Percentiles rank a stretch among this genome's conserved stretches.
These are phyloP conservation scores for Fusarium incarnatum DNA, from an alignment of 2,329 filamentous ascomycete species.

Conservation along the genomic window DNA sequence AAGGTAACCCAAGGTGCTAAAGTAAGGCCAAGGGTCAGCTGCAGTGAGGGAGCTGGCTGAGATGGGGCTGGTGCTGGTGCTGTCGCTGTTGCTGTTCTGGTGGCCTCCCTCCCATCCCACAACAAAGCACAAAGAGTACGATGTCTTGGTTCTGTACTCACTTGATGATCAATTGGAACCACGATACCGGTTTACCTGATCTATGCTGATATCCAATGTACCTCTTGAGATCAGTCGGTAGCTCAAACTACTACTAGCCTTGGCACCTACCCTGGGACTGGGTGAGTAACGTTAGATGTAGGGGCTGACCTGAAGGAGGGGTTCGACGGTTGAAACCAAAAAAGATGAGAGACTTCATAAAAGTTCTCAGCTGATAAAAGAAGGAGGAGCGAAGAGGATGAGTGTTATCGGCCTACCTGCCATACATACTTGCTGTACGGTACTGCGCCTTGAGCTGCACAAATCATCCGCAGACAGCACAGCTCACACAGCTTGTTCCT, in stretches of 20 bases:
- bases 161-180: constrained; percentile 6
- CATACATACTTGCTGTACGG: not conserved
- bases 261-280: not conserved
- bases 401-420: not conserved
- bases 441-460: constrained; percentile 27
- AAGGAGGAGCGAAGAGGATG: constrained; percentile 24
- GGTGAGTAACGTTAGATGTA: constrained; percentile 1
- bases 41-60: constrained; percentile 33
- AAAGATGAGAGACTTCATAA: constrained; percentile 27
- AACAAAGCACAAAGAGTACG: constrained; percentile 23
- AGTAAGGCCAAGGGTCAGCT: constrained; percentile 19
- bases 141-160: constrained; percentile 33
- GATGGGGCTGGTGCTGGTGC: constrained; percentile 21
- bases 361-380: constrained; percentile 31
- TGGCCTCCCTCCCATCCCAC: constrained; percentile 25
- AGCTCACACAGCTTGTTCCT: constrained; percentile 35
- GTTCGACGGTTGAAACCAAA: constrained; percentile 29
- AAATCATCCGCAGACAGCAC: constrained; percentile 39
- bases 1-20: not conserved
- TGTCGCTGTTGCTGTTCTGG: constrained; percentile 2
- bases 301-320: constrained; percentile 23
- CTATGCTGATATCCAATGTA: not conserved
- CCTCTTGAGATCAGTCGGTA: not conserved
- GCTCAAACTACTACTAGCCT: constrained; percentile 3
- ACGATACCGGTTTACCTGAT: not conserved